phyloP scores from a whole-genome alignment of 2,329 filamentous ascomycete species.

The Chaetomium strumarium region DNA sequence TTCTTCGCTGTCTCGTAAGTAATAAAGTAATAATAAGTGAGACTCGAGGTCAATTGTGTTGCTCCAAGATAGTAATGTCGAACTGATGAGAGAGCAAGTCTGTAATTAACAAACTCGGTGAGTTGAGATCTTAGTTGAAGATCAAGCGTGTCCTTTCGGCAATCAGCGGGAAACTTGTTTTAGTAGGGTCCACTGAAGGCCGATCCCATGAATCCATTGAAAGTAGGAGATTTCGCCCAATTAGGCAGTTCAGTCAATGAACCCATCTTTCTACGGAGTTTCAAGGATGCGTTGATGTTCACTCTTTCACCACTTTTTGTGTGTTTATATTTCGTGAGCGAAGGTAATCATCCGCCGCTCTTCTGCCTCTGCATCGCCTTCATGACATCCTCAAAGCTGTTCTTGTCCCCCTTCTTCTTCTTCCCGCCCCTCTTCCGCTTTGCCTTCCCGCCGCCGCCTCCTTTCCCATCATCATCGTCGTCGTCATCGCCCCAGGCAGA shows the following conservation, averaged over 20 bases:
- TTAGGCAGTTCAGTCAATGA: too few species aligned
- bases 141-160: neutral
- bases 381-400: slow-evolving; percentile 76
- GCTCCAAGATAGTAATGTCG: too few species aligned
- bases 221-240: too few species aligned
- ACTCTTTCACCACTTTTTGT: too few species aligned
- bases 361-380: slow-evolving; percentile 63
- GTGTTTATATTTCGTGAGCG: too few species aligned
- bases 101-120: neutral
- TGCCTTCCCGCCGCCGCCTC: slow-evolving; percentile 39
- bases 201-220: too few species aligned
- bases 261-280: too few species aligned
- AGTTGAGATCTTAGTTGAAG: neutral
- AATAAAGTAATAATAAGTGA: neutral
- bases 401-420: slow-evolving; percentile 72
- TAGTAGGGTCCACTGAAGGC: slow-evolving; percentile 3
- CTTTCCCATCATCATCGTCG: slow-evolving; percentile 41
- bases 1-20: neutral
- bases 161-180: slow-evolving; percentile 3
- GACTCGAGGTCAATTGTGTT: too few species aligned
- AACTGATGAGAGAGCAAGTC: neutral
- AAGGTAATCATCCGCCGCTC: slow-evolving; percentile 24
- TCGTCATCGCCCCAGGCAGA: slow-evolving; percentile 52
- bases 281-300: too few species aligned
- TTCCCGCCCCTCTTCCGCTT: slow-evolving; percentile 66